These are phyloP conservation scores for Rhodocollybia butyracea DNA, from an alignment of 768 basidiomycete genomes.

Conservation along the genomic window DNA sequence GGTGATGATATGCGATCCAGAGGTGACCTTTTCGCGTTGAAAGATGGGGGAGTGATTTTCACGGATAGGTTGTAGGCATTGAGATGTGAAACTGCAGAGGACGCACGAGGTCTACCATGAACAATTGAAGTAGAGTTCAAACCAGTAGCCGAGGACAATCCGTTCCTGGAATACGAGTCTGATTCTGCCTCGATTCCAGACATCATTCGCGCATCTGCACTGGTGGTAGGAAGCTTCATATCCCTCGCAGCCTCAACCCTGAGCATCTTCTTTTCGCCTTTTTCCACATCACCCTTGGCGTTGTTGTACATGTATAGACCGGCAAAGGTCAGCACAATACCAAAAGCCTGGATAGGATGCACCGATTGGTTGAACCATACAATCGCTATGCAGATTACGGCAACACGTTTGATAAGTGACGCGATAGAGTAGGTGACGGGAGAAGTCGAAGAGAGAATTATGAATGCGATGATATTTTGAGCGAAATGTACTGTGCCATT, in stretches of 20 bases:
- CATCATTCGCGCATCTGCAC: conserved; percentile 53
- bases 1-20: conserved; percentile 24
- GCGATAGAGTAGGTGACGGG: conserved; percentile 99
- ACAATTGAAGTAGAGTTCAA: conserved; percentile 19
- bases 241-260: conserved; percentile 71
- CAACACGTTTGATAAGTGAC: conserved; percentile 95
- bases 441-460: conserved; percentile 92
- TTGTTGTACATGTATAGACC: conserved; percentile 97
- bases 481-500: conserved; percentile 96
- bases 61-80: conserved; percentile 19
- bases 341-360: conserved; percentile 79
- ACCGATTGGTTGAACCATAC: conserved; percentile 92
- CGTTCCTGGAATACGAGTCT: conserved; percentile 19
- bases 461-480: conserved; percentile 97
- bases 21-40: conserved; percentile 12
- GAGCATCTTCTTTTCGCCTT: conserved; percentile 86
- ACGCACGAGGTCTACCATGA: conserved; percentile 34
- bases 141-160: conserved; percentile 34
- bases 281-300: conserved; percentile 89
- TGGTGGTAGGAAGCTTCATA: conserved; percentile 66
- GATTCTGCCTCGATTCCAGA: conserved; percentile 37
- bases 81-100: conserved; percentile 20
- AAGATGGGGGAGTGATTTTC: conserved; percentile 13
- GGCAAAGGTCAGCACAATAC: conserved; percentile 86
- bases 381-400: conserved; percentile 96